Evolutionary conservation across 2,329 filamentous ascomycete species (phyloP), one percentile per base, ranked within the genome.

Genomic region (Colletotrichum tamarilloi): DNA sequence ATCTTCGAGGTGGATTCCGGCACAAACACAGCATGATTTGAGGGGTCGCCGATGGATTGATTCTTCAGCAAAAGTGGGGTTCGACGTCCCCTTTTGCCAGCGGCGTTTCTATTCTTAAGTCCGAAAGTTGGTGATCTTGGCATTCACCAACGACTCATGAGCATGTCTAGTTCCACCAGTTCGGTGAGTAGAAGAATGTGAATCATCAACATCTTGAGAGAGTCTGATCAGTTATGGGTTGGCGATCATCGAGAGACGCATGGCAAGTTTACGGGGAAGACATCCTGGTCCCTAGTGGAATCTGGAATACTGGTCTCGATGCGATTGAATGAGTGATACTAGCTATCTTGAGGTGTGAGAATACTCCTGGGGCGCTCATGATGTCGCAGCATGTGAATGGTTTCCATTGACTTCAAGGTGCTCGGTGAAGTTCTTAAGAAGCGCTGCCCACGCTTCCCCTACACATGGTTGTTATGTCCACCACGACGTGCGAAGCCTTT

Each of bases 21-120:
- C 22, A 38, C 38, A 30, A 11, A 28, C 16, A 16, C 8, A 4
- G 12, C 14, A 46, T 28, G 52, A 46, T 14, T 19, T 57, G 24
- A 57, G 16, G 49, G 42, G 22, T 28, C 30, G 14, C 19, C 0
- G 32, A 4, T 42, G 52, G 35, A 28, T 46, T 55, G 19, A 42
- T 46, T 55, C 53, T 32, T 64, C 49, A 52, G 46, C 62, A 22
- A 26, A 26, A 49, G 62, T 64, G 46, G 62, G 46, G 62, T 64
- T 53, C 42, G 8, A 64, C 26, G n/a, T 12, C 28, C 8, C 6
- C 9, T 35, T n/a, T 22, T 46, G 12, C 22, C 6, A 11, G 19
- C 62, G 62, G 62, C 11, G 46, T 53, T 64, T 19, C 14, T 19
- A 2, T 12, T 11, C 32, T 32, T 52, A 38, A n/a, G 12, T 55